Percentiles rank a stretch among this genome's conserved stretches.
These are phyloP conservation scores for Reticulascus tulasneorum DNA, from an alignment of 2,329 filamentous ascomycete species.

Conservation along the genomic window DNA sequence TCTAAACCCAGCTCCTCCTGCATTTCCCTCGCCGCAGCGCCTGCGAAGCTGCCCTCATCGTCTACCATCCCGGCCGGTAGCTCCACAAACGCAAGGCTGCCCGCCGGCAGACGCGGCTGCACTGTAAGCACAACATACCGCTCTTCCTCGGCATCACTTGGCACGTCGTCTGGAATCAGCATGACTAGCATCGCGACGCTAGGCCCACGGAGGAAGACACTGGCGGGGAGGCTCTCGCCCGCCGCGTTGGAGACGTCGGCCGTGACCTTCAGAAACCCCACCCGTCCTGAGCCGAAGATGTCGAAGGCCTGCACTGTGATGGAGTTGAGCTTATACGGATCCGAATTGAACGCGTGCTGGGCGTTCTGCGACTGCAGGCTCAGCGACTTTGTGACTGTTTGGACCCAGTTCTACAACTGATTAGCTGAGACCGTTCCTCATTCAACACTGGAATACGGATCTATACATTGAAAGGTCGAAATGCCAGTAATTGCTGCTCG, in stretches of 20 bases:
- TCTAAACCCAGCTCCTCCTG: constrained; percentile 55
- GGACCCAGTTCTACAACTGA: constrained; percentile 45
- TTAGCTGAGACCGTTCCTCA: too few relatives aligned
- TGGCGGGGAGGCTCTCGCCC: constrained; percentile 48
- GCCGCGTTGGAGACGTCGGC: constrained; percentile 43
- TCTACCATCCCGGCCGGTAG: constrained; percentile 59
- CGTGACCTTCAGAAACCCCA: constrained; percentile 56
- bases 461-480: constrained; percentile 46
- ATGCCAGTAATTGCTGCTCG: constrained; percentile 39
- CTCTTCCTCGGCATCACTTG: constrained; percentile 41
- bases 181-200: constrained; percentile 58
- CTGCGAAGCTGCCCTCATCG: constrained; percentile 48
- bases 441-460: too few relatives aligned
- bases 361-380: constrained; percentile 33
- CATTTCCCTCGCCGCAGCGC: constrained; percentile 57
- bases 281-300: constrained; percentile 38
- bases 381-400: constrained; percentile 43
- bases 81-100: constrained; percentile 51
- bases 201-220: constrained; percentile 55
- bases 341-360: constrained; percentile 48
- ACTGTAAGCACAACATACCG: constrained; percentile 56
- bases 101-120: constrained; percentile 53
- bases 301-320: constrained; percentile 52
- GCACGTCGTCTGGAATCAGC: constrained; percentile 47
- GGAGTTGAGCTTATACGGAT: constrained; percentile 48